Conservation (phyloP, 768 basidiomycete species). For the Mycena venus region DNA sequence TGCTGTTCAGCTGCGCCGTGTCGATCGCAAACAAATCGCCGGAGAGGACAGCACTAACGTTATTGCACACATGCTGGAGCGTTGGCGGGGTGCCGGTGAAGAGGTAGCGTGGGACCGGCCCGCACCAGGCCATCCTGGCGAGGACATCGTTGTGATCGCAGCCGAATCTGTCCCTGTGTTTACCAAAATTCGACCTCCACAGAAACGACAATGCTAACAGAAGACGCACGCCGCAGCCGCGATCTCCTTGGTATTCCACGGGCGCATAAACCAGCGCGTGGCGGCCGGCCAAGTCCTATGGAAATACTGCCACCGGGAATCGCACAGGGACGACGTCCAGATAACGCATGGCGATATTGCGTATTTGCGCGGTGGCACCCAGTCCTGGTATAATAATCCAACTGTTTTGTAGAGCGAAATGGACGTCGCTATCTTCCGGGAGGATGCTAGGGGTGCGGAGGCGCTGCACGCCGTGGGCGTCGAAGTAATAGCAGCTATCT, state of each 20-base stretch:
- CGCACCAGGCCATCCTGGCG: constrained; percentile 1
- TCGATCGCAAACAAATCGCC: background rate
- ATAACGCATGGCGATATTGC: background rate
- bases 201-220: background rate
- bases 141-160: background rate
- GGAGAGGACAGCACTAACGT: background rate
- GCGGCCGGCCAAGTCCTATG: background rate
- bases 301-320: background rate
- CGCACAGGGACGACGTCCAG: background rate
- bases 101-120: constrained; percentile 1
- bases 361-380: background rate
- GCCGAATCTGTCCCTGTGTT: background rate
- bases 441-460: background rate
- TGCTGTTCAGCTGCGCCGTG: background rate
- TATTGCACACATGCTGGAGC: background rate
- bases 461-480: constrained; percentile 10
- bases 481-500: background rate
- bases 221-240: background rate
- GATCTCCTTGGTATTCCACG: background rate
- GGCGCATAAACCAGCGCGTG: background rate
- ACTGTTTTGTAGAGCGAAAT: background rate
- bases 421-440: background rate
- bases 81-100: background rate
- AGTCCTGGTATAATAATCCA: background rate
- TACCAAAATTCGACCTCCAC: background rate